phyloP scores from a whole-genome alignment of 768 basidiomycete species.

The Termitomyces sp. region DNA sequence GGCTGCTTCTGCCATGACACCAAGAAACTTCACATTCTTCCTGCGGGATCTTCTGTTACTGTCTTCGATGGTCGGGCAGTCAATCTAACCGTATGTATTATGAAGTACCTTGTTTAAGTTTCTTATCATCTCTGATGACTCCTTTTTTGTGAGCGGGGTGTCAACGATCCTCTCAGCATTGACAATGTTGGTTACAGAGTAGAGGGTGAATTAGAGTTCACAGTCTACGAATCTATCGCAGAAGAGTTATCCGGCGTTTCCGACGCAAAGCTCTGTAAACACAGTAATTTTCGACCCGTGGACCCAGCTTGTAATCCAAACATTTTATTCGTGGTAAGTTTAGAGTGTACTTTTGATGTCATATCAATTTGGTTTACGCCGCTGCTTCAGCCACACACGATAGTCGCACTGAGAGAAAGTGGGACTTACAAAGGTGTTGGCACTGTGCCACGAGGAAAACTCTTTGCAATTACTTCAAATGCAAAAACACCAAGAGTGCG shows the following conservation, averaged over 20 bases:
- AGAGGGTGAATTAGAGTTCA: neutral
- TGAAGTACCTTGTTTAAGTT: neutral
- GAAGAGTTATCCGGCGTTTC: neutral
- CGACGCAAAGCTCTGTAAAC: neutral
- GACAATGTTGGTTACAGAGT: neutral
- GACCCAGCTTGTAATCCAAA: neutral
- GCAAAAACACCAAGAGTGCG: neutral
- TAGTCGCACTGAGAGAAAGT: neutral
- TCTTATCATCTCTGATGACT: neutral
- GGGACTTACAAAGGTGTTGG: neutral
- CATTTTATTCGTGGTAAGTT: neutral
- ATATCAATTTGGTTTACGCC: neutral
- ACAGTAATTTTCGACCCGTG: neutral
- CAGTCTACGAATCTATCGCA: neutral
- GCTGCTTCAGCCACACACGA: neutral
- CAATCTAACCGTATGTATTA: neutral
- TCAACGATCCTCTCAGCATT: neutral
- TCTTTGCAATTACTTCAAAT: neutral
- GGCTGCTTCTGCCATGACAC: neutral
- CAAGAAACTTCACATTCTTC: neutral
- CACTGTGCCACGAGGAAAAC: neutral
- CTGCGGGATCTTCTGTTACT: neutral
- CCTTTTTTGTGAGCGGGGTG: neutral
- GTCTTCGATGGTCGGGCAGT: neutral
- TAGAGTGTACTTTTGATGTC: neutral